These are phyloP conservation scores for Eucalyptus microcorys DNA, from an alignment of 345 rosid genomes.

Conservation along the genomic window DNA sequence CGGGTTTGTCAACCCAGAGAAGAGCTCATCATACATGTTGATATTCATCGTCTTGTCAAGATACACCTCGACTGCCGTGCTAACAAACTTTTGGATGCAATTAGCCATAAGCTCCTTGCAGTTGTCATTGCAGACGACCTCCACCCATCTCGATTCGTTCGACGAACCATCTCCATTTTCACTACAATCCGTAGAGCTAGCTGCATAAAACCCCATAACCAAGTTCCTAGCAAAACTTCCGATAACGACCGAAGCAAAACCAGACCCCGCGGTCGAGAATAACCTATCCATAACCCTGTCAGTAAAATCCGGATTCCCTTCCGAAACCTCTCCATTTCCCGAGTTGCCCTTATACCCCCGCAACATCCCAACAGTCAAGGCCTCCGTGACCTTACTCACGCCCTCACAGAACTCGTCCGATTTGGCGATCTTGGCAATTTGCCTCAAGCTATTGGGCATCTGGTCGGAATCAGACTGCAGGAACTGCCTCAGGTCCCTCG, in stretches of 20 bases:
- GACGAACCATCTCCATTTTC: neutral
- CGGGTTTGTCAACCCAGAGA: slow-evolving; percentile 81
- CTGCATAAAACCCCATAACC: slow-evolving; percentile 65
- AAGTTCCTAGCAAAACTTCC: slow-evolving; percentile 95
- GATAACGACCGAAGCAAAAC: slow-evolving; percentile 70
- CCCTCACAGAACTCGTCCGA: slow-evolving; percentile 58
- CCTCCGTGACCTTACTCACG: slow-evolving; percentile 46
- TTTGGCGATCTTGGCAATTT: slow-evolving; percentile 62
- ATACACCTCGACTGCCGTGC: slow-evolving; percentile 66
- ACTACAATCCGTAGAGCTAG: slow-evolving; percentile 5
- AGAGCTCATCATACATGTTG: slow-evolving; percentile 72
- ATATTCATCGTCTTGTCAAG: slow-evolving; percentile 85
- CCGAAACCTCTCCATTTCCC: neutral
- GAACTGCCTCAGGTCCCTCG: slow-evolving; percentile 58
- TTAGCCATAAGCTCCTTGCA: slow-evolving; percentile 64
- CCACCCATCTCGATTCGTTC: slow-evolving; percentile 47
- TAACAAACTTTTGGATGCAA: slow-evolving; percentile 75
- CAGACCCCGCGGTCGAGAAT: slow-evolving; percentile 61
- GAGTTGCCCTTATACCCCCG: slow-evolving; percentile 29
- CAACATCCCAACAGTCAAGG: slow-evolving; percentile 48
- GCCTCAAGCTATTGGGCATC: slow-evolving; percentile 79
- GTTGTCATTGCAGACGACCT: slow-evolving; percentile 33
- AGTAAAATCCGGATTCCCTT: slow-evolving; percentile 13
- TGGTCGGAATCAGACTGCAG: slow-evolving; percentile 65
- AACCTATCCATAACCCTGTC: slow-evolving; percentile 64